Conservation (phyloP, 108 stramenopile genomes). For the Cyclotella choctawhatcheeana region DNA sequence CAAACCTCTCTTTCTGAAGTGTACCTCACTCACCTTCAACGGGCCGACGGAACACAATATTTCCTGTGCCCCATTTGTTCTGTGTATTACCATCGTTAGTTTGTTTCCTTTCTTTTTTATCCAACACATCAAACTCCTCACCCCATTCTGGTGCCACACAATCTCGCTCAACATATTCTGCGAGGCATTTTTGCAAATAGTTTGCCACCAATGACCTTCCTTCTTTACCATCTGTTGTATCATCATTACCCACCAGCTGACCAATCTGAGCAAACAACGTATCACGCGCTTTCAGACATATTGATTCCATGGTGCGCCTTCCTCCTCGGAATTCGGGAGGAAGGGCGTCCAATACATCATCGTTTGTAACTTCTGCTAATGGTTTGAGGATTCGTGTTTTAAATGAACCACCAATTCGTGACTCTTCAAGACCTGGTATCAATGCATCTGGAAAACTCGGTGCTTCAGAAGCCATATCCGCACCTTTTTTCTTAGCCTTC, state of each 20-base stretch:
- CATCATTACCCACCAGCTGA: constrained; percentile 66
- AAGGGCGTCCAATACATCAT: constrained; percentile 85
- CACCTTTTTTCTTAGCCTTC: constrained; percentile 5
- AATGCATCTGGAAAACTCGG: constrained; percentile 45
- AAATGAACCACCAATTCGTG: constrained; percentile 65
- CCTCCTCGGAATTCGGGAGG: constrained; percentile 83
- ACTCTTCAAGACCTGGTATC: constrained; percentile 46
- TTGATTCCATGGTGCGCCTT: constrained; percentile 59
- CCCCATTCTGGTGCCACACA: constrained; percentile 74
- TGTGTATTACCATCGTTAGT: constrained; percentile 10
- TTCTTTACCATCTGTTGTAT: constrained; percentile 49
- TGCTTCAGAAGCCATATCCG: constrained; percentile 1
- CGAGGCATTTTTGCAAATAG: constrained; percentile 73
- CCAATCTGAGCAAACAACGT: constrained; percentile 84
- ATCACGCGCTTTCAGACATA: constrained; percentile 75
- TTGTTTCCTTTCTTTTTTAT: neutral
- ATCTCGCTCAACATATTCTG: constrained; percentile 68
- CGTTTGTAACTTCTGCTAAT: constrained; percentile 76
- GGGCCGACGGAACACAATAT: constrained; percentile 59
- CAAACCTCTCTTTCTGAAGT: neutral
- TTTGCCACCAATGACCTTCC: constrained; percentile 63
- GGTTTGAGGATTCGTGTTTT: constrained; percentile 89
- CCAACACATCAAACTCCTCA: constrained; percentile 42
- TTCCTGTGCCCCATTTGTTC: constrained; percentile 39
- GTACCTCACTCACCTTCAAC: constrained; percentile 29